Percentiles rank a stretch among this genome's conserved stretches.
Evolutionary conservation across 2,329 filamentous ascomycete species (phyloP).

Genomic region (Lachnellula occidentalis): DNA sequence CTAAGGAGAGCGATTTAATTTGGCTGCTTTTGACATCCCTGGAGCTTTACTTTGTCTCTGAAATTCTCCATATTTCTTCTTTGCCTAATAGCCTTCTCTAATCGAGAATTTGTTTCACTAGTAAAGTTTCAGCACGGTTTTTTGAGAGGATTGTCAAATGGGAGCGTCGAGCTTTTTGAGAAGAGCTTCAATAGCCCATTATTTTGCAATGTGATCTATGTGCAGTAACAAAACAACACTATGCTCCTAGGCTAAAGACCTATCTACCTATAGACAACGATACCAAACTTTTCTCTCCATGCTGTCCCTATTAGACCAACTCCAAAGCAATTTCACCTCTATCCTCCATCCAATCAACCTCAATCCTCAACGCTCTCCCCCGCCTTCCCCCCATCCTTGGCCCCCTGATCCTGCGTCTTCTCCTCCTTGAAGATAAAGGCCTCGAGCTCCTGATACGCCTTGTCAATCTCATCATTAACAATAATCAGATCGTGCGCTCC

Average conservation of each 20-base stretch:
- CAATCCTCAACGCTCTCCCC: conserved; percentile 15
- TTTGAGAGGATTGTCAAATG: conserved; percentile 13
- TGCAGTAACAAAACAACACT: not conserved
- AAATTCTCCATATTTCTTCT: conserved; percentile 29
- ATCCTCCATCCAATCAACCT: not conserved
- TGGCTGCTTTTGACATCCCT: conserved; percentile 12
- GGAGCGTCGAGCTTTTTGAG: conserved; percentile 9
- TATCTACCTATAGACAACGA: not conserved
- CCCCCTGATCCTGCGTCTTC: conserved; percentile 14
- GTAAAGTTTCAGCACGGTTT: conserved; percentile 15
- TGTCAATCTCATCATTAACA: conserved; percentile 60
- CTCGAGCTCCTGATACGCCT: conserved; percentile 48
- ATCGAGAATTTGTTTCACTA: conserved; percentile 30
- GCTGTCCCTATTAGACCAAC: not conserved
- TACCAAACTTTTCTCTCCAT: not conserved
- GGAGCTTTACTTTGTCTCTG: conserved; percentile 28
- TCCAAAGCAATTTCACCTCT: not conserved
- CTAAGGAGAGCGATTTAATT: conserved; percentile 27
- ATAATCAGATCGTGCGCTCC: conserved; percentile 62
- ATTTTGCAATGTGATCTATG: conserved; percentile 5
- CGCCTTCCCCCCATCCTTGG: conserved; percentile 9
- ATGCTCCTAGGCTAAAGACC: not conserved
- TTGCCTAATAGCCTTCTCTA: conserved; percentile 34
- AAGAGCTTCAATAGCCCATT: not conserved
- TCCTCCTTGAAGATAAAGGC: conserved; percentile 39